These are phyloP conservation scores for Sporisorium sorghi DNA, from an alignment of 1,284 basidiomycete species.

Conservation along the genomic window DNA sequence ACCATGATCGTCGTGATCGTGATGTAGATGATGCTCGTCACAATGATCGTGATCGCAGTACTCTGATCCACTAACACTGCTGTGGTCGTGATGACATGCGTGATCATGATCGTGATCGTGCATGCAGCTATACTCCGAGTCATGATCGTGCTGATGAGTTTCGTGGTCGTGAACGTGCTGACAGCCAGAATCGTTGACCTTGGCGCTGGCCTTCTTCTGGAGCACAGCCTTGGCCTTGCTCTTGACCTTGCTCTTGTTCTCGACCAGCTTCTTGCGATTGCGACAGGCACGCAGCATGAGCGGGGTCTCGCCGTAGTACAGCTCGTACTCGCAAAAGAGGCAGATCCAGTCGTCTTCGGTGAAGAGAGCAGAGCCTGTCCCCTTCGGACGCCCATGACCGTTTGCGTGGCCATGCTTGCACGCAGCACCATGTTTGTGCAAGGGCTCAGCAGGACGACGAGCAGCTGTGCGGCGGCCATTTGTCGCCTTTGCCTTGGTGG, in stretches of 20 bases:
- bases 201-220: conserved; percentile 10
- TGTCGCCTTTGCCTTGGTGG: conserved; percentile 7
- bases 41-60: conserved; percentile 15
- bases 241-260: conserved; percentile 61
- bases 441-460: conserved; percentile 64
- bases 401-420: conserved; percentile 28
- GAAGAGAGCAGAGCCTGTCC: conserved; percentile 42
- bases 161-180: conserved; percentile 21
- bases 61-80: conserved; percentile 9
- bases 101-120: conserved; percentile 20
- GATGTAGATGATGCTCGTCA: conserved; percentile 5
- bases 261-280: conserved; percentile 66
- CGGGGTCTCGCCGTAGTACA: conserved; percentile 68
- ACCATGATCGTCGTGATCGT: background rate
- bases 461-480: conserved; percentile 10
- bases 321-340: conserved; percentile 70
- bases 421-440: conserved; percentile 34
- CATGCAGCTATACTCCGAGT: conserved; percentile 5
- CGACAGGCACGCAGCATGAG: conserved; percentile 60
- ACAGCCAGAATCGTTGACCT: background rate
- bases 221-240: conserved; percentile 51
- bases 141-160: conserved; percentile 11
- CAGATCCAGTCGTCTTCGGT: conserved; percentile 66
- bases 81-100: conserved; percentile 22
- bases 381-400: conserved; percentile 8